A percentile compares a stretch with the other conserved stretches of the same genome.
phyloP scores from a whole-genome alignment of 768 basidiomycete genomes.

The Hericium alpestre region DNA sequence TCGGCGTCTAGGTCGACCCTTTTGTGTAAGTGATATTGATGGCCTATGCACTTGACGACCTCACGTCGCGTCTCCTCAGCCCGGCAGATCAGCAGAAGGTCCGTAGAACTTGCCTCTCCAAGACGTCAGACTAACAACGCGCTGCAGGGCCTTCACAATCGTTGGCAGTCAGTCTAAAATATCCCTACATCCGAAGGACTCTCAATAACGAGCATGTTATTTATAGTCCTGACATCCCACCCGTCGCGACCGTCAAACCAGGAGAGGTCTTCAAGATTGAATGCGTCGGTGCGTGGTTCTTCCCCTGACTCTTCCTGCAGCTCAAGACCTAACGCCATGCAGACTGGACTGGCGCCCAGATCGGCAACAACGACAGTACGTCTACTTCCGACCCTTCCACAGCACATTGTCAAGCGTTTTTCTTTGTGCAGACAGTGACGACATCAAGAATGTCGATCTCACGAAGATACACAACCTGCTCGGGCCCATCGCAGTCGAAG shows the following conservation, averaged over 20 bases:
- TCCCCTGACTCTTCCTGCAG: not conserved
- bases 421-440: conserved; percentile 42
- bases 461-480: conserved; percentile 63
- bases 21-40: conserved; percentile 39
- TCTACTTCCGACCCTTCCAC: not conserved
- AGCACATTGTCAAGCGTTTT: too few relatives aligned
- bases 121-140: conserved; percentile 18
- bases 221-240: conserved; percentile 52
- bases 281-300: conserved; percentile 42
- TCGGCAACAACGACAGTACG: conserved; percentile 64
- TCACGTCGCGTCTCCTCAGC: conserved; percentile 19
- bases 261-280: conserved; percentile 63
- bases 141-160: conserved; percentile 44
- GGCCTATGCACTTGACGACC: not conserved
- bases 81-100: conserved; percentile 50
- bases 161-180: conserved; percentile 52
- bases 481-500: conserved; percentile 69
- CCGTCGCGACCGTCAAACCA: conserved; percentile 49
- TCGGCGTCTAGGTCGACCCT: conserved; percentile 47
- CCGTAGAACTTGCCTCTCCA: conserved; percentile 1
- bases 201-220: not conserved
- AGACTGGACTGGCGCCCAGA: conserved; percentile 78
- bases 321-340: not conserved
- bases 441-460: conserved; percentile 55
- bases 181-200: not conserved